phyloP scores from a whole-genome alignment of 1,284 basidiomycete species.

The Bondarzewia mesenterica region DNA sequence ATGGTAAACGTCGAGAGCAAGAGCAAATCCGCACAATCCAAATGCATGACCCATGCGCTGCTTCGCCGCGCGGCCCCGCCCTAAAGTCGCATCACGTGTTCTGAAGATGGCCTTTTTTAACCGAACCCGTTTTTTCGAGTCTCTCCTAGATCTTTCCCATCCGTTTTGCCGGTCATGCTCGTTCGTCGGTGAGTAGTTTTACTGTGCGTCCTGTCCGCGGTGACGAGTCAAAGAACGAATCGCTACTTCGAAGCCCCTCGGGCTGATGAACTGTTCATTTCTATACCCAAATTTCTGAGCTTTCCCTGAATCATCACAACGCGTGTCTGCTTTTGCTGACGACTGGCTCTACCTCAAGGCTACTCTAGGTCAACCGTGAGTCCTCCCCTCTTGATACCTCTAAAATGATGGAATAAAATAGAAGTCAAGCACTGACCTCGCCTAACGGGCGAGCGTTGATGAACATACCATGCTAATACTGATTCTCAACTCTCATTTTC shows the following conservation, averaged over 20 bases:
- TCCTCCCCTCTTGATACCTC: background rate
- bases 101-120: no score
- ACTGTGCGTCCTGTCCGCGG: background rate
- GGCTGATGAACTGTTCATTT: slow-evolving; percentile 12
- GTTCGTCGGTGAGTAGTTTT: slow-evolving; percentile 7
- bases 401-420: slow-evolving; percentile 13
- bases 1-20: background rate
- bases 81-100: slow-evolving; percentile 8
- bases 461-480: slow-evolving; percentile 17
- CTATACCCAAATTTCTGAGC: slow-evolving; percentile 18
- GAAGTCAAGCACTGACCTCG: slow-evolving; percentile 14
- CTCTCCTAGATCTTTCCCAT: no score
- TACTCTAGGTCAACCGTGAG: slow-evolving; percentile 4
- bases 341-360: background rate
- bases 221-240: slow-evolving; percentile 13
- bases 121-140: background rate
- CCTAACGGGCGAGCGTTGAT: slow-evolving; percentile 12
- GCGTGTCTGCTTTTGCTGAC: background rate
- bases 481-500: slow-evolving; percentile 4
- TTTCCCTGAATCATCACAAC: background rate
- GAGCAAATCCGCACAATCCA: background rate
- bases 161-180: background rate
- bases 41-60: background rate
- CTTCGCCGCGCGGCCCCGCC: background rate
- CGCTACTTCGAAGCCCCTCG: slow-evolving; percentile 14